These are phyloP conservation scores for Xylaria arbuscula DNA, from an alignment of 2,329 filamentous ascomycete genomes.

Conservation along the genomic window DNA sequence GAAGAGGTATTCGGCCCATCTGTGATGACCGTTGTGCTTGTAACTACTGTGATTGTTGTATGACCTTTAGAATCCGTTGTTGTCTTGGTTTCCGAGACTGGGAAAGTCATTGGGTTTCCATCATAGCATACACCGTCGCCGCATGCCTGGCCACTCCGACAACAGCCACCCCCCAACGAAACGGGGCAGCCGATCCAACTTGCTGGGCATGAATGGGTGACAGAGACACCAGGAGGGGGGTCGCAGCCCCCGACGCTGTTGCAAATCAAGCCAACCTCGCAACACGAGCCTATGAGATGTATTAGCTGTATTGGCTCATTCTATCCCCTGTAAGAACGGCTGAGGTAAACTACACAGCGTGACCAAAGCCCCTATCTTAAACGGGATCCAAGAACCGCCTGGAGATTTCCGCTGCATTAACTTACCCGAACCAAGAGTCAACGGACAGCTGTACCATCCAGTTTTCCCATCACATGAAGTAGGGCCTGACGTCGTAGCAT, in stretches of 20 bases:
- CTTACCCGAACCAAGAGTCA: conserved; percentile 50
- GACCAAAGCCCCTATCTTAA: not conserved
- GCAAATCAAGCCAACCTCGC: conserved; percentile 60
- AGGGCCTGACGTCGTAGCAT: conserved; percentile 58
- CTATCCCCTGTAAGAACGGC: not conserved
- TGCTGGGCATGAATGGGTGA: conserved; percentile 56
- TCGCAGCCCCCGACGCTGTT: conserved; percentile 54
- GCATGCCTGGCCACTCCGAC: conserved; percentile 62
- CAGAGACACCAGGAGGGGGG: conserved; percentile 56
- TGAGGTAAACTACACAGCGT: not conserved
- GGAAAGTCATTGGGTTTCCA: conserved; percentile 59
- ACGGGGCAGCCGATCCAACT: conserved; percentile 62
- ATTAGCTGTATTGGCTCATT: conserved; percentile 13
- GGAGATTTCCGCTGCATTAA: conserved; percentile 6
- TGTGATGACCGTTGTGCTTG: conserved; percentile 53
- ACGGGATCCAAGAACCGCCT: not conserved
- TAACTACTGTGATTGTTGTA: conserved; percentile 55
- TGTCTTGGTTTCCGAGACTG: conserved; percentile 57
- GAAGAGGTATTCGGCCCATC: conserved; percentile 45
- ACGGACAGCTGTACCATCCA: conserved; percentile 57
- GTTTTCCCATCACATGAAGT: conserved; percentile 51
- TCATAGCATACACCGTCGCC: conserved; percentile 60
- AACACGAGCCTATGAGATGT: conserved; percentile 55
- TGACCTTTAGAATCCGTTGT: conserved; percentile 57
- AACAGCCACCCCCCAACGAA: conserved; percentile 65